A percentile compares a stretch with the other conserved stretches of the same genome.
Conservation (phyloP, 164 flowering plant species). For the Amborella trichopoda region DNA sequence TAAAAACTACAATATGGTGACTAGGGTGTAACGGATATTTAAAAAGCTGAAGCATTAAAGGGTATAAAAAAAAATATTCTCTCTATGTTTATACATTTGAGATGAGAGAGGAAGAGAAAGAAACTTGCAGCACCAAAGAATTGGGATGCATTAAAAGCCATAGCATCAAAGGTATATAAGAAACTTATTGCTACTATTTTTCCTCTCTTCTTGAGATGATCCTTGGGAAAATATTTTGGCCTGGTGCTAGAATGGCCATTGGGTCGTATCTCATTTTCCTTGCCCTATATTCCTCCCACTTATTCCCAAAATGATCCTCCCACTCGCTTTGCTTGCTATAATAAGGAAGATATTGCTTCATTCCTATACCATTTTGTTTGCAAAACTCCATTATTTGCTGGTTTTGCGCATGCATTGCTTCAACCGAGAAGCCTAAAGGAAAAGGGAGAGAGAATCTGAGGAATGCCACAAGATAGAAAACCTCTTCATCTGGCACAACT, state of each 20-base stretch:
- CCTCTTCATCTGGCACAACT: slow-evolving; percentile 84
- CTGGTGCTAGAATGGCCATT: slow-evolving; percentile 57
- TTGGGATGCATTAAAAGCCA: too few species aligned
- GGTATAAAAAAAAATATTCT: too few species aligned
- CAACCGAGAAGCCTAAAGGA: too few species aligned
- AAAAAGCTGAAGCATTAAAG: too few species aligned
- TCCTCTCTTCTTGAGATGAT: too few species aligned
- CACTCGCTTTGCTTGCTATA: slow-evolving; percentile 55
- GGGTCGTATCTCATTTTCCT: slow-evolving; percentile 68
- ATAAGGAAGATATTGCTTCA: slow-evolving; percentile 72
- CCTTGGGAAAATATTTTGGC: slow-evolving; percentile 76
- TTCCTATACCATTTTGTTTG: slow-evolving; percentile 33
- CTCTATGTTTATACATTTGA: too few species aligned
- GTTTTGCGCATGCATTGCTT: slow-evolving; percentile 57
- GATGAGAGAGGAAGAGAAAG: too few species aligned
- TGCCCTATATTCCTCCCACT: slow-evolving; percentile 40
- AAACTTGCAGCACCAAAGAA: too few species aligned
- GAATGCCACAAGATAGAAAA: slow-evolving; percentile 76
- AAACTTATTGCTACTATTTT: too few species aligned
- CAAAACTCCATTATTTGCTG: slow-evolving; percentile 57
- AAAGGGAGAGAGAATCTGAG: slow-evolving; percentile 63
- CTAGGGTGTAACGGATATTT: too few species aligned
- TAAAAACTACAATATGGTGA: too few species aligned
- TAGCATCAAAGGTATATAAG: too few species aligned
- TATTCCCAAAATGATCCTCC: slow-evolving; percentile 66